These are phyloP conservation scores for Capronia coronata DNA, from an alignment of 2,329 filamentous ascomycete genomes.

Conservation along the genomic window DNA sequence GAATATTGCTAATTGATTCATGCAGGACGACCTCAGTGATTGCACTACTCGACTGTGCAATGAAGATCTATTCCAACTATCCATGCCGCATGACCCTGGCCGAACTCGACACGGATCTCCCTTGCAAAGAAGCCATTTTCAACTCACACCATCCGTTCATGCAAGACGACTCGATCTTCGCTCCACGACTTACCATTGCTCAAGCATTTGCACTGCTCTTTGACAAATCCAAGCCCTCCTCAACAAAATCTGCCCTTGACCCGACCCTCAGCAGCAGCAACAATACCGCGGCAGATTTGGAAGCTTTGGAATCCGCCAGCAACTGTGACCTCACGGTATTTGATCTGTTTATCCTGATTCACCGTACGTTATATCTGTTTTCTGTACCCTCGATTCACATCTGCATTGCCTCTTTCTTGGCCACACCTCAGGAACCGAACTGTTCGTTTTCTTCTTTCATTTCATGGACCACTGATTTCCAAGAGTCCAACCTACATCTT, in stretches of 20 bases:
- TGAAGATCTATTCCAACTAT: slow-evolving; percentile 42
- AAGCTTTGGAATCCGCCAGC: background rate
- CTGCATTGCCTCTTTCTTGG: too few species aligned
- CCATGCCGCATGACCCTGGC: slow-evolving; percentile 37
- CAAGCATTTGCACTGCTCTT: slow-evolving; percentile 39
- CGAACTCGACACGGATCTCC: slow-evolving; percentile 42
- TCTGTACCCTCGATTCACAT: too few species aligned
- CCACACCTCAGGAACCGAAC: too few species aligned
- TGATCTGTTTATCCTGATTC: slow-evolving; percentile 41
- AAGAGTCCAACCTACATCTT: too few species aligned
- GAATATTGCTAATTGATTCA: background rate
- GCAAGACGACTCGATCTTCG: slow-evolving; percentile 36
- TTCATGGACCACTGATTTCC: too few species aligned
- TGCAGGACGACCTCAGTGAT: slow-evolving; percentile 37
- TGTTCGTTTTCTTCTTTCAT: too few species aligned
- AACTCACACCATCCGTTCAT: slow-evolving; percentile 39
- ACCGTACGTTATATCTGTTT: too few species aligned
- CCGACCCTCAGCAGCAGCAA: slow-evolving; percentile 3
- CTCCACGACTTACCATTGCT: slow-evolving; percentile 34
- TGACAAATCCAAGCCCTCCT: slow-evolving; percentile 16
- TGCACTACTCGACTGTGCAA: slow-evolving; percentile 41
- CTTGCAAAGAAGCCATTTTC: slow-evolving; percentile 39
- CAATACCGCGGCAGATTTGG: slow-evolving; percentile 10
- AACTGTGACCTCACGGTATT: slow-evolving; percentile 31
- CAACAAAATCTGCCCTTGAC: background rate